Conservation (phyloP, 2,329 filamentous ascomycete species). For the Ophiocordyceps polyrhachis-furcata region DNA sequence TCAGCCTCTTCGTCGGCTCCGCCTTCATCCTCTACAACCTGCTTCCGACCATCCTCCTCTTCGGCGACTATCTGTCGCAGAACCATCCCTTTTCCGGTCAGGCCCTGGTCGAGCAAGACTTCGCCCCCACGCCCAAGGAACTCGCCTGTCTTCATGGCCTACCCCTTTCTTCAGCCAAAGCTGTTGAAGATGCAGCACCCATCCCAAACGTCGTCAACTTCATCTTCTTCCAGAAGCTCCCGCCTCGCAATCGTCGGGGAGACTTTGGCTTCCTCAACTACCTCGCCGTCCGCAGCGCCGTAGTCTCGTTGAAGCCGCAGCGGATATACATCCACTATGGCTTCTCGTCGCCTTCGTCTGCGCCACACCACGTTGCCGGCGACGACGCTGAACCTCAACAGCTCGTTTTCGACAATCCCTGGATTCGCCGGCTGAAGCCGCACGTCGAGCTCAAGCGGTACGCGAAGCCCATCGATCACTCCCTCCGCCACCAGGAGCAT, state of each 20-base stretch:
- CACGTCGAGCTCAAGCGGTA: slow-evolving; percentile 3
- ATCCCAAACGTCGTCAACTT: slow-evolving; percentile 5
- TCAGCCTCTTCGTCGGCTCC: not conserved
- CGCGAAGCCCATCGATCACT: not conserved
- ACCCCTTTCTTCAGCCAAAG: not conserved
- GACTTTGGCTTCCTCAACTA: slow-evolving; percentile 5
- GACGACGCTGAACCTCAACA: not conserved
- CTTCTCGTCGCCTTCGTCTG: not conserved
- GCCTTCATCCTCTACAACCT: slow-evolving; percentile 1
- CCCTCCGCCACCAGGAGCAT: slow-evolving; percentile 1
- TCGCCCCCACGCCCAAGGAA: slow-evolving; percentile 3
- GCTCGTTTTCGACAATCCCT: slow-evolving; percentile 1
- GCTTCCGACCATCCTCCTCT: not conserved
- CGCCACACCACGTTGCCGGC: not conserved
- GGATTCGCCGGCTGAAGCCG: slow-evolving; percentile 2
- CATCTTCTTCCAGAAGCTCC: slow-evolving; percentile 4
- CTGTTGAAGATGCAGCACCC: not conserved
- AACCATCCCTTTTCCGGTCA: slow-evolving; percentile 2
- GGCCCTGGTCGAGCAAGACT: slow-evolving; percentile 3
- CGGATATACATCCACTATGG: slow-evolving; percentile 3
- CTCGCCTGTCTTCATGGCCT: slow-evolving; percentile 3
- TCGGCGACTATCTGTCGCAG: slow-evolving; percentile 2
- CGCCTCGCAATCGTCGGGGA: slow-evolving; percentile 1
- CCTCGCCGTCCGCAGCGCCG: slow-evolving; percentile 5
- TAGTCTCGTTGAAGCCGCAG: slow-evolving; percentile 2